Base-by-base conservation (phyloP, 257 asterid genomes). In the Plectranthus barbatus region DNA sequence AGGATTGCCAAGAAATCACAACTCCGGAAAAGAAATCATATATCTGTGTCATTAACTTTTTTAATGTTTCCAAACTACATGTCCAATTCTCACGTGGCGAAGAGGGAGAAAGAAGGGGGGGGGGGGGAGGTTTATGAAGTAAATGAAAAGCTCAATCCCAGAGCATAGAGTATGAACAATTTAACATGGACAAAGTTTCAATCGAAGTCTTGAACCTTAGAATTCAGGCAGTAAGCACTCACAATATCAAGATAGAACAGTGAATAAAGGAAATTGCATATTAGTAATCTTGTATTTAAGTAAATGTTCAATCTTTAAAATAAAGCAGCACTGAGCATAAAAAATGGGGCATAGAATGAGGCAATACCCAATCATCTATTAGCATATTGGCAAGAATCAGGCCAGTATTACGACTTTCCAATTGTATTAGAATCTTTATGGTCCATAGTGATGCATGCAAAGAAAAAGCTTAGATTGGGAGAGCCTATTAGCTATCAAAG, bases 1-100 rank as follows among this genome's bases (percentile, higher is more conserved):
- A 63, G 63, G 44, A 76, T 13, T 33, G 42, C 21, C 48, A 71
- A 17, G 52, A 56, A 68, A 70, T 26, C 74, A 37, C 41, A 36
- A 20, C 21, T 49, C 54, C 62, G 67, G 29, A 40, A 33, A 44
- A 26, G n/a, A n/a, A n/a, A n/a, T n/a, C n/a, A n/a, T n/a, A n/a
- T n/a, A n/a, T n/a, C n/a, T n/a, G n/a, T n/a, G n/a, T n/a, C n/a
- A n/a, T n/a, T n/a, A n/a, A n/a, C n/a, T n/a, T n/a, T n/a, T n/a
- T n/a, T n/a, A n/a, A 36, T 36, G 1, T 6, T 6, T 36, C 41
- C 11, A 36, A 6, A 6, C 7, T 9, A 14, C 15, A 54, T 13
- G 55, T 59, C 34, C 37, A 19, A 17, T 18, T 53, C 48, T 58
- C 37, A 56, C 44, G 3, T 17, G 34, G 8, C 21, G 46, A 13